Evolutionary conservation across 2,329 filamentous ascomycete genomes (phyloP).

Genomic region (Cercospora berteroae): DNA sequence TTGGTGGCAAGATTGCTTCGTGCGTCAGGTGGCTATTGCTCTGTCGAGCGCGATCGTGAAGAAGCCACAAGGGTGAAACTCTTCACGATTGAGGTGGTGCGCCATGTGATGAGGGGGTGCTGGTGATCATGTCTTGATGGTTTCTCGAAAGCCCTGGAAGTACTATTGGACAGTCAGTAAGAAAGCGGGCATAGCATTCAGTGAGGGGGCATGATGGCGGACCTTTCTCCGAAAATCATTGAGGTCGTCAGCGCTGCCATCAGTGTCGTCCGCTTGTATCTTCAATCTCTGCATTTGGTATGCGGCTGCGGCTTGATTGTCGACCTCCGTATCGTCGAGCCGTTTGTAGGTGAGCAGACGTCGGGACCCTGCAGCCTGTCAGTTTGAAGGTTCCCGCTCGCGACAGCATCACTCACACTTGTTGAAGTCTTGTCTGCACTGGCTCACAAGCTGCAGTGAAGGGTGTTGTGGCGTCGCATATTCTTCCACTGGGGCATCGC

Average conservation of each 20-base stretch:
- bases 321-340: conserved; percentile 58
- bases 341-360: conserved; percentile 83
- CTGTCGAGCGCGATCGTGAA: not conserved
- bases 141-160: conserved; percentile 38
- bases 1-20: not conserved
- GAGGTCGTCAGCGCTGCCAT: conserved; percentile 60
- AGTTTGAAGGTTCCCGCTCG: not conserved
- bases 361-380: conserved; percentile 67
- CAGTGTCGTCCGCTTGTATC: conserved; percentile 35
- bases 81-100: not conserved
- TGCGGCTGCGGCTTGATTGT: conserved; percentile 29
- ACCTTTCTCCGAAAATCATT: conserved; percentile 64
- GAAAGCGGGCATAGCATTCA: not conserved
- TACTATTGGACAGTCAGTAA: conserved; percentile 29
- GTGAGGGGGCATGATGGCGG: not conserved
- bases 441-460: conserved; percentile 67
- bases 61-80: not conserved
- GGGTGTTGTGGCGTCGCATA: conserved; percentile 75
- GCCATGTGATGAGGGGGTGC: not conserved
- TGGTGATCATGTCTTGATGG: not conserved
- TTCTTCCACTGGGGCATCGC: conserved; percentile 54
- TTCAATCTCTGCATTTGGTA: conserved; percentile 28
- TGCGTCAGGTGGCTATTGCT: not conserved
- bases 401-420: conserved; percentile 58
- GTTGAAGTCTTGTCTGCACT: conserved; percentile 84